Evolutionary conservation across 225 moss, liverwort and hornwort genomes (phyloP).

Genomic region (Ulota crispa): DNA sequence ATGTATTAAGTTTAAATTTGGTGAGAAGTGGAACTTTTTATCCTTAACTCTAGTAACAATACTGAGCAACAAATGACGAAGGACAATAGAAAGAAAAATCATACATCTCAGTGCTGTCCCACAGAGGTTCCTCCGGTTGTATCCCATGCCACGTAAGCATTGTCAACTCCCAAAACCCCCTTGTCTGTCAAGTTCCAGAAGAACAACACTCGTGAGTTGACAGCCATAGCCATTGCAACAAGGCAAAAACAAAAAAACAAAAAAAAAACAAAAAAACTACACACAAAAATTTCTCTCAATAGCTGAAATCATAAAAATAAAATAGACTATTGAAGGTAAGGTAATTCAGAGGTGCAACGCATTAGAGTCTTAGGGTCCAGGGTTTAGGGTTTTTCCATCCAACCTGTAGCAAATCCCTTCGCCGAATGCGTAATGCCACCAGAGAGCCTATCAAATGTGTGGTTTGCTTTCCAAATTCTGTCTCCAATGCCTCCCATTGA

Average conservation of each 20-base stretch:
- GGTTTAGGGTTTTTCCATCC: not conserved
- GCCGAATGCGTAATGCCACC: slow-evolving; percentile 41
- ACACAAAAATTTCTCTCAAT: not conserved
- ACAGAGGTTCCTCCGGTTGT: slow-evolving; percentile 51
- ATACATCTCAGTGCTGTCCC: slow-evolving; percentile 56
- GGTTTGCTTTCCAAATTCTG: slow-evolving; percentile 60
- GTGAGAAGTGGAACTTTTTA: no score
- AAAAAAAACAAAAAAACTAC: not conserved
- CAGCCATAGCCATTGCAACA: slow-evolving; percentile 9
- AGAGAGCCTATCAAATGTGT: slow-evolving; percentile 46
- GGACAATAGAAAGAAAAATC: slow-evolving; percentile 3
- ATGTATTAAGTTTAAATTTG: no score
- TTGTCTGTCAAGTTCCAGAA: slow-evolving; percentile 31
- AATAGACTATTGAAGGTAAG: no score
- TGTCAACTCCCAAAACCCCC: slow-evolving; percentile 33
- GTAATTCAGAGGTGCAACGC: no score
- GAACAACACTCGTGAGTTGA: slow-evolving; percentile 2
- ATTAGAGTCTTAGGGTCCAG: no score
- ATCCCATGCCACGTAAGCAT: slow-evolving; percentile 66
- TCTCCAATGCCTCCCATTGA: slow-evolving; percentile 58
- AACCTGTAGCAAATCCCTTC: slow-evolving; percentile 59
- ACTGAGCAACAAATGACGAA: not conserved
- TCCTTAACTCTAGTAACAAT: not conserved
- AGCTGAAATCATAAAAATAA: not conserved
- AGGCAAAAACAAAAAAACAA: no score